Conservation (phyloP, 2,329 filamentous ascomycete genomes). For the Aspergillus sp. region DNA sequence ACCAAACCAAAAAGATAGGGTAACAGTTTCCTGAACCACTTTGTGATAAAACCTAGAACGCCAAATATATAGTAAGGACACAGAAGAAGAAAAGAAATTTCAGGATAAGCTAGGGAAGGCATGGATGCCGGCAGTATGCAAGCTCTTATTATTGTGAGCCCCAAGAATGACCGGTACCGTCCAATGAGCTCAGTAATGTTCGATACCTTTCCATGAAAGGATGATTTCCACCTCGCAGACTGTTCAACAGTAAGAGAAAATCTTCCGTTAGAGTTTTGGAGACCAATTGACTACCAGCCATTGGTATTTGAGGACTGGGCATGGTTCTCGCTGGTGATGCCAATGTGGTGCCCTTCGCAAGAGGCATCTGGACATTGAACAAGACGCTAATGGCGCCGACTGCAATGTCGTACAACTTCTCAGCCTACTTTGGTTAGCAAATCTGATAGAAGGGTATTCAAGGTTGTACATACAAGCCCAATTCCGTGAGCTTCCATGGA, state of each 20-base stretch:
- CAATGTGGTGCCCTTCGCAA: slow-evolving; percentile 16
- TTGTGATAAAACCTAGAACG: background rate
- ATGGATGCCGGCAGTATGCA: slow-evolving; percentile 1
- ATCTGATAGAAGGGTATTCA: background rate
- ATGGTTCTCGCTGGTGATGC: slow-evolving; percentile 4
- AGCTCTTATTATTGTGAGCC: slow-evolving; percentile 16
- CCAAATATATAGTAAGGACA: background rate
- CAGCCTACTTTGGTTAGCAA: slow-evolving; percentile 28
- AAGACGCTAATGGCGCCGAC: slow-evolving; percentile 34
- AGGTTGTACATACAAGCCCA: slow-evolving; percentile 34
- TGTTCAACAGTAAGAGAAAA: slow-evolving; percentile 35
- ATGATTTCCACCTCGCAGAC: slow-evolving; percentile 40
- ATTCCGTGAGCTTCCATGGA: slow-evolving; percentile 49
- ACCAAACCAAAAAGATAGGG: background rate
- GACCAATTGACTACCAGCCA: slow-evolving; percentile 9
- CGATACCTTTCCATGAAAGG: slow-evolving; percentile 38
- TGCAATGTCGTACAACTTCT: slow-evolving; percentile 46
- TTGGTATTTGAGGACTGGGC: slow-evolving; percentile 1
- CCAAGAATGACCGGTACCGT: slow-evolving; percentile 26
- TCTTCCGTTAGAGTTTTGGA: slow-evolving; percentile 31
- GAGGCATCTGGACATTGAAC: slow-evolving; percentile 29
- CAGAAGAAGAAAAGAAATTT: background rate
- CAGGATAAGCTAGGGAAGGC: background rate
- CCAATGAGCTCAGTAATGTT: slow-evolving; percentile 29
- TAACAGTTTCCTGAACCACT: background rate